Percentiles rank a stretch among this genome's conserved stretches.
Evolutionary conservation across 2,329 filamentous ascomycete genomes (phyloP).

Genomic region (Cladorrhinum sp.): DNA sequence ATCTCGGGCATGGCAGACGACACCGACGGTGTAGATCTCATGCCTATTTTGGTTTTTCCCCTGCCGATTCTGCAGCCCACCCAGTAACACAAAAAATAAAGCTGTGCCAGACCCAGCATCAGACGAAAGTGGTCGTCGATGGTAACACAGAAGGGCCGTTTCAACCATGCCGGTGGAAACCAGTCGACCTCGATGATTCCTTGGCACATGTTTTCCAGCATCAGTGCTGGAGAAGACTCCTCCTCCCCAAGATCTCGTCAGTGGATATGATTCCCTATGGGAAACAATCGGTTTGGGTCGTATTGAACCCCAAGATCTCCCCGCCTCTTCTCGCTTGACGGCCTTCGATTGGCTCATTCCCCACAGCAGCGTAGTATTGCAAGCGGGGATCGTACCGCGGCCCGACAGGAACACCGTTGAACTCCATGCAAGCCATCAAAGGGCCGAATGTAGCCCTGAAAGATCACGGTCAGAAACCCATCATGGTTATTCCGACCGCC

Average conservation of each 20-base stretch:
- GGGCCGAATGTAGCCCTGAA: conserved; percentile 21
- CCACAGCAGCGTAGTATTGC: conserved; percentile 5
- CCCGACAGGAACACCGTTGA: conserved; percentile 5
- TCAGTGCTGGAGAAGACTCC: neutral
- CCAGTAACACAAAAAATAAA: neutral
- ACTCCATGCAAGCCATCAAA: conserved; percentile 10
- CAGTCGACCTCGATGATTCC: neutral
- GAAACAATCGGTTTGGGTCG: neutral
- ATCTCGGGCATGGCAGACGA: neutral
- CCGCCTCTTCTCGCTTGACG: neutral
- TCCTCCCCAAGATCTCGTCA: neutral
- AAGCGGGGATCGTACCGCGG: conserved; percentile 3
- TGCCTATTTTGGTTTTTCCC: neutral
- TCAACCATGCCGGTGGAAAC: neutral
- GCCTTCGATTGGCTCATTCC: conserved; percentile 8
- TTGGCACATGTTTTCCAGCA: conserved; percentile 9
- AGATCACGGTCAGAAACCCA: conserved; percentile 5
- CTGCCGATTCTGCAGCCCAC: neutral
- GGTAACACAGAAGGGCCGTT: conserved; percentile 21
- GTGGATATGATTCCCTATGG: neutral
- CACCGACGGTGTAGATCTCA: neutral
- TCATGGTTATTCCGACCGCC: neutral
- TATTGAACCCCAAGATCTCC: neutral
- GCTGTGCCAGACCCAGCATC: neutral
- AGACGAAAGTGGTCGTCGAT: neutral